A percentile compares a stretch with the other conserved stretches of the same genome.
These are phyloP conservation scores for Moesziomyces sp. DNA, from an alignment of 1,284 basidiomycete species.

Conservation along the genomic window DNA sequence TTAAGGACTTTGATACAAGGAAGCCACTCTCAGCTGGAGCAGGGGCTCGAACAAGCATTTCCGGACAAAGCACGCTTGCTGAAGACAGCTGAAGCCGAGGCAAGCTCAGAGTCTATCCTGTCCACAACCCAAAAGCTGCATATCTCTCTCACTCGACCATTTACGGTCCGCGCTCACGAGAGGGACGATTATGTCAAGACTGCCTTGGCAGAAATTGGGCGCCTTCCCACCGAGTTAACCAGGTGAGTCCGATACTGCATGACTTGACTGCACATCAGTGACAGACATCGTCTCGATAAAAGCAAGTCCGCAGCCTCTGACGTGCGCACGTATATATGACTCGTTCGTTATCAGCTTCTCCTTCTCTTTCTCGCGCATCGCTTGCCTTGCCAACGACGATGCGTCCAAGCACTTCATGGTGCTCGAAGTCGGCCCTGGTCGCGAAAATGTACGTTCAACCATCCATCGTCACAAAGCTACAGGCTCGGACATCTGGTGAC, in stretches of 20 bases:
- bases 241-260: too few species aligned
- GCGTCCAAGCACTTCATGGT: constrained; percentile 38
- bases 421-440: constrained; percentile 37
- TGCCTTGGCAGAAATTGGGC: constrained; percentile 1
- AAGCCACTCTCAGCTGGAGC: not conserved
- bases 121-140: constrained; percentile 10
- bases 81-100: not conserved
- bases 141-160: constrained; percentile 49
- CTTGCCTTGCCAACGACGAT: constrained; percentile 42
- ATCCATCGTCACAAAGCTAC: too few species aligned
- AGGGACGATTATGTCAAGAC: constrained; percentile 35
- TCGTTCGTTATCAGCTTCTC: constrained; percentile 16
- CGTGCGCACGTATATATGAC: too few species aligned
- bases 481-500: too few species aligned
- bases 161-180: constrained; percentile 46
- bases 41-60: too few species aligned
- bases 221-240: too few species aligned
- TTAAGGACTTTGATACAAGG: not conserved
- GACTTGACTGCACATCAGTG: not conserved
- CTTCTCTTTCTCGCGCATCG: constrained; percentile 37
- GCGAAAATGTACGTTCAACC: constrained; percentile 25
- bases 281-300: too few species aligned
- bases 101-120: not conserved
- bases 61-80: not conserved
- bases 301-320: not conserved